phyloP scores from a whole-genome alignment of 768 basidiomycete species.

The Leccinum subgranulosum region DNA sequence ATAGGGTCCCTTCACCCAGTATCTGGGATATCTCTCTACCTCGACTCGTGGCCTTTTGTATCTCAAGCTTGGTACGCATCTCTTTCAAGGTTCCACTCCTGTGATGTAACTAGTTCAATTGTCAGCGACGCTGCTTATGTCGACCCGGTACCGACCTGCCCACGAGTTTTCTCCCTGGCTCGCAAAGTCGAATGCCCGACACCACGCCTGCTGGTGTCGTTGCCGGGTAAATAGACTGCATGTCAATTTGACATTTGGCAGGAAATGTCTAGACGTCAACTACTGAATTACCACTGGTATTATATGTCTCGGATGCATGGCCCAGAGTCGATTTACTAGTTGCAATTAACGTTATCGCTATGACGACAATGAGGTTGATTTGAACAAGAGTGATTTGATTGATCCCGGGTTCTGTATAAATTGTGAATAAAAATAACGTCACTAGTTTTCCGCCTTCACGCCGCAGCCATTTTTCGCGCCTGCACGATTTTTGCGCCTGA shows the following conservation, averaged over 20 bases:
- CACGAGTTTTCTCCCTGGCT: neutral
- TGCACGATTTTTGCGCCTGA: conserved; percentile 5
- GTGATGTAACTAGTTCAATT: neutral
- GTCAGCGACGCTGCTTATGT: neutral
- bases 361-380: neutral
- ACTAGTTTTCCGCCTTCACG: neutral
- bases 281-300: neutral
- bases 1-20: neutral
- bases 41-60: neutral
- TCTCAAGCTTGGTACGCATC: neutral
- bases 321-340: neutral
- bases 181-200: neutral
- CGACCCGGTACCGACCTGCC: neutral
- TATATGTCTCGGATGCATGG: neutral
- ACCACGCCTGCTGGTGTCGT: neutral
- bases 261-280: neutral
- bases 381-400: neutral
- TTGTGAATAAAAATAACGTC: neutral
- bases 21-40: neutral
- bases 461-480: neutral
- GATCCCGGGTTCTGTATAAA: neutral
- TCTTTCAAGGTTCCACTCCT: neutral
- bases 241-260: neutral
- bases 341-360: neutral
- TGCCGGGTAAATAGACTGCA: neutral